Evolutionary conservation across 2,329 filamentous ascomycete species (phyloP).

Genomic region (Colletotrichum gloeosporioides): DNA sequence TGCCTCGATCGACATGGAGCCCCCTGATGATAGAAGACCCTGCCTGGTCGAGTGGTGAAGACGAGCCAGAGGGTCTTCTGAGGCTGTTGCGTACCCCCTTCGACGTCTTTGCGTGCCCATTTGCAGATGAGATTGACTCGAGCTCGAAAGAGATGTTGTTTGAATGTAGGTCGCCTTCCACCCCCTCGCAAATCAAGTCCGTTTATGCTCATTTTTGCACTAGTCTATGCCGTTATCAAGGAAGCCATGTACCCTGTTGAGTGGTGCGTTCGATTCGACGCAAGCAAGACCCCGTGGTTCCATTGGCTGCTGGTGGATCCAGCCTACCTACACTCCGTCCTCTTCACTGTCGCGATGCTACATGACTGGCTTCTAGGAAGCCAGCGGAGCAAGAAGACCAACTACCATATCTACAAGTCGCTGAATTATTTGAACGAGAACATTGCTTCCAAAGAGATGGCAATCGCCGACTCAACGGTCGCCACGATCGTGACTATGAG

Average conservation of each 20-base stretch:
- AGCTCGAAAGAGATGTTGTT: background rate
- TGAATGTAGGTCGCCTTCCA: background rate
- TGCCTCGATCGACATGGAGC: background rate
- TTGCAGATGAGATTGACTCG: slow-evolving; percentile 14
- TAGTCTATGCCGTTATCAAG: slow-evolving; percentile 9
- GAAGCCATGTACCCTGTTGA: slow-evolving; percentile 33
- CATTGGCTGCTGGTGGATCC: slow-evolving; percentile 31
- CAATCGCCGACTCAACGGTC: slow-evolving; percentile 20
- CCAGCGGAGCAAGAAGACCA: background rate
- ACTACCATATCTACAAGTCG: slow-evolving; percentile 4
- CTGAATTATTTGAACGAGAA: slow-evolving; percentile 16
- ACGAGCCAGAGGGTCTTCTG: background rate
- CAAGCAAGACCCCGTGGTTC: slow-evolving; percentile 27
- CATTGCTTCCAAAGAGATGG: background rate
- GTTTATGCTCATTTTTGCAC: background rate
- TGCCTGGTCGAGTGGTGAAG: background rate
- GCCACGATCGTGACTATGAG: slow-evolving; percentile 11
- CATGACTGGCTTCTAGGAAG: background rate
- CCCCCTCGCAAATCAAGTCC: background rate
- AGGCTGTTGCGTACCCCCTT: background rate
- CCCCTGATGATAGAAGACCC: background rate
- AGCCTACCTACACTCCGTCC: slow-evolving; percentile 27
- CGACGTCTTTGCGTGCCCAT: slow-evolving; percentile 30
- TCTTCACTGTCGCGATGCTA: slow-evolving; percentile 29
- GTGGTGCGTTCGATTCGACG: slow-evolving; percentile 29